These are phyloP conservation scores for Scytalidium sp. DNA, from an alignment of 2,329 filamentous ascomycete species.

Conservation along the genomic window DNA sequence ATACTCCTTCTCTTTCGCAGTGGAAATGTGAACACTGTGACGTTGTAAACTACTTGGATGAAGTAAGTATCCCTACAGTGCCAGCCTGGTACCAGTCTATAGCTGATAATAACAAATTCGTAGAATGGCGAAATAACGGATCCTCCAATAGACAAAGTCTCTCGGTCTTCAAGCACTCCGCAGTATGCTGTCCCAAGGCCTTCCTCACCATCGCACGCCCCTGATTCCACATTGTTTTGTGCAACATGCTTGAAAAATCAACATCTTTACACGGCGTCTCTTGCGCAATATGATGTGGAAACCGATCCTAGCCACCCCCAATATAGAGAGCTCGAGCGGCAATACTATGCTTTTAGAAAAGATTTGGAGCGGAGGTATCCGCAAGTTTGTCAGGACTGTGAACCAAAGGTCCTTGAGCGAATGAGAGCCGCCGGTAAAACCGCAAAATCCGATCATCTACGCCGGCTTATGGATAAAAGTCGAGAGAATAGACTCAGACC, in stretches of 20 bases:
- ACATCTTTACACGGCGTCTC: constrained; percentile 68
- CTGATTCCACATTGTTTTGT: constrained; percentile 57
- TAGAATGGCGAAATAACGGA: constrained; percentile 89
- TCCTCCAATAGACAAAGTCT: constrained; percentile 65
- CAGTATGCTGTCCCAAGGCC: constrained; percentile 45
- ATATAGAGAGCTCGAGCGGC: constrained; percentile 62
- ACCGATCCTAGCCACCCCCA: constrained; percentile 62
- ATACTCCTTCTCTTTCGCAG: constrained; percentile 55
- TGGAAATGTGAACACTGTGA: constrained; percentile 80
- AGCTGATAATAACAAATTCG: constrained; percentile 8
- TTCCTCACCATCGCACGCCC: constrained; percentile 25
- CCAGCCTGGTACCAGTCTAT: constrained; percentile 1
- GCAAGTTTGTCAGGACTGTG: constrained; percentile 80
- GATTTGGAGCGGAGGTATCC: constrained; percentile 82
- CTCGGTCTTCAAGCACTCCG: constrained; percentile 37
- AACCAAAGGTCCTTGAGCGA: constrained; percentile 66
- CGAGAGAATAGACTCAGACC: constrained; percentile 37
- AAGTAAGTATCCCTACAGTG: constrained; percentile 51
- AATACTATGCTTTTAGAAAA: constrained; percentile 67
- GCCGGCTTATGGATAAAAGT: constrained; percentile 61
- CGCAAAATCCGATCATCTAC: constrained; percentile 42
- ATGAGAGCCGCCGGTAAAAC: constrained; percentile 73
- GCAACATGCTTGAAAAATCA: constrained; percentile 85
- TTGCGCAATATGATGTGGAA: constrained; percentile 78
- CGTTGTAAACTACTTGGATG: constrained; percentile 83